Conservation (phyloP, 257 asterid genomes). For the Parsonsia alboflavescens region DNA sequence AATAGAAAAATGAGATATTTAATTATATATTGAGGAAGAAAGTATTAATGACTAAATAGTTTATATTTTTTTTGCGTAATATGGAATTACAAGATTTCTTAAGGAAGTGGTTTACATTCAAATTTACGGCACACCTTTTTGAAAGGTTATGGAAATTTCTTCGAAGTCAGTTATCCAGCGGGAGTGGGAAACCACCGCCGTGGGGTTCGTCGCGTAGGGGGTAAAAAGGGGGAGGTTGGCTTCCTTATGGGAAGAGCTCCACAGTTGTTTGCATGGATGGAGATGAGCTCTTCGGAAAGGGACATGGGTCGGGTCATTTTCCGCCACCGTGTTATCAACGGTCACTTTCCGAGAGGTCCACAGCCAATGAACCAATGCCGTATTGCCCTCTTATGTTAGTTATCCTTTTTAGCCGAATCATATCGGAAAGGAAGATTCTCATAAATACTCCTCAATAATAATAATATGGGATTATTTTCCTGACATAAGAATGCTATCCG, state of each 20-base stretch:
- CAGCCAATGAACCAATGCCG: slow-evolving; percentile 6
- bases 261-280: background rate
- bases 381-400: background rate
- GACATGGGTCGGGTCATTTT: background rate
- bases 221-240: background rate
- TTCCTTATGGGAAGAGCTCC: background rate
- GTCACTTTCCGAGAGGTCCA: slow-evolving; percentile 4
- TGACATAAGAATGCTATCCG: background rate
- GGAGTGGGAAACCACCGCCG: no score
- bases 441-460: background rate
- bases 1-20: no score
- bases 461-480: no score
- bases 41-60: no score
- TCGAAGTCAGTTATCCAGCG: no score
- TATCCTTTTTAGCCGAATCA: background rate
- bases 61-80: no score
- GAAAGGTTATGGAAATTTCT: no score
- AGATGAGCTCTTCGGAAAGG: background rate
- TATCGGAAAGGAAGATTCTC: background rate
- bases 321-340: background rate
- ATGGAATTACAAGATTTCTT: no score
- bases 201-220: no score
- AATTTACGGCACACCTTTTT: no score
- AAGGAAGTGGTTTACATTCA: no score
- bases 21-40: no score